Percentiles rank a stretch among this genome's conserved stretches.
Evolutionary conservation across 495 filamentous ascomycete species (phyloP).

Genomic region (Thozetella sp.): DNA sequence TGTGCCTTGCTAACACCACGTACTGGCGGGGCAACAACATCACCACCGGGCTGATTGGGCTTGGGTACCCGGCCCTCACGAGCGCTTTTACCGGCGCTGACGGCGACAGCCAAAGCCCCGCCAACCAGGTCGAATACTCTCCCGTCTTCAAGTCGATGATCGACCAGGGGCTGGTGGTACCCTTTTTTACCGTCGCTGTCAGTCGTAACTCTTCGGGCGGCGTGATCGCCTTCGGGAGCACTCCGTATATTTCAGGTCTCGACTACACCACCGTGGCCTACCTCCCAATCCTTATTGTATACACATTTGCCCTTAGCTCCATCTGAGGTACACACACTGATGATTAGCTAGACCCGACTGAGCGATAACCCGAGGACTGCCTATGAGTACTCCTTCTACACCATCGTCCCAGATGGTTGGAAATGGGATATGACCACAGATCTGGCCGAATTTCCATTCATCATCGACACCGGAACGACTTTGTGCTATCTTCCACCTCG

Average conservation of each 20-base stretch:
- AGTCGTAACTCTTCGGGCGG: conserved; percentile 38
- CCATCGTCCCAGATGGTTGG: conserved; percentile 39
- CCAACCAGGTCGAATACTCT: conserved; percentile 44
- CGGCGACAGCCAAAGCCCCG: conserved; percentile 21
- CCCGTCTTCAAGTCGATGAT: conserved; percentile 62
- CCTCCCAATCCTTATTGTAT: conserved; percentile 40
- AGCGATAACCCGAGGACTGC: conserved; percentile 19
- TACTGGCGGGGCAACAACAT: conserved; percentile 46
- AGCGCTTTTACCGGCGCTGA: conserved; percentile 36
- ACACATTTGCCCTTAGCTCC: conserved; percentile 7
- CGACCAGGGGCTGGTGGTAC: conserved; percentile 47
- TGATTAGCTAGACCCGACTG: conserved; percentile 20
- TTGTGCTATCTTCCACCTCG: conserved; percentile 40
- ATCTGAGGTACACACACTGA: neutral
- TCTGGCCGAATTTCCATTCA: conserved; percentile 37
- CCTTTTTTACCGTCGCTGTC: conserved; percentile 58
- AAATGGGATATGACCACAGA: conserved; percentile 27
- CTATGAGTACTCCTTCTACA: conserved; percentile 40
- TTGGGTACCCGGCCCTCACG: conserved; percentile 61
- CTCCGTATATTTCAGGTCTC: conserved; percentile 32
- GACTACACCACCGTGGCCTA: conserved; percentile 23
- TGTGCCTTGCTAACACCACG: conserved; percentile 32
- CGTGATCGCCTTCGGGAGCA: conserved; percentile 55
- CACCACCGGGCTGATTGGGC: conserved; percentile 60
- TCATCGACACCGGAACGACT: conserved; percentile 50